Percentiles rank a stretch among this genome's conserved stretches.
Evolutionary conservation across 1,139 yeast species (phyloP).

Genomic region (Lodderomyces elongisporus): DNA sequence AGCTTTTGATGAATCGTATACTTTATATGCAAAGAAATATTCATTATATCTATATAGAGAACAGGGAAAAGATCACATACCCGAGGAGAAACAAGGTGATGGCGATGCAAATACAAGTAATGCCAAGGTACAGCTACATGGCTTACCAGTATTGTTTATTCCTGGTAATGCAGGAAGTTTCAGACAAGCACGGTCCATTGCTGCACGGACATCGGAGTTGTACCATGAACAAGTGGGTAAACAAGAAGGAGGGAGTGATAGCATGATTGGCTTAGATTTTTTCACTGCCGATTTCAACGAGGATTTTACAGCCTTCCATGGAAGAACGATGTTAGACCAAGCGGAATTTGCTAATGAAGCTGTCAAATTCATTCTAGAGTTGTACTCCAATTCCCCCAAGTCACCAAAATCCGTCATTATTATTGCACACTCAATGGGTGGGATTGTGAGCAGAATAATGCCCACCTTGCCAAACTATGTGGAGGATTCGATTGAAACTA

Average conservation of each 20-base stretch:
- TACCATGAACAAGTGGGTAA: slow-evolving; percentile 31
- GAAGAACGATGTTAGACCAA: slow-evolving; percentile 87
- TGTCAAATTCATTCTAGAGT: slow-evolving; percentile 60
- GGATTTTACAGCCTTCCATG: slow-evolving; percentile 95
- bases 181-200: slow-evolving; percentile 87
- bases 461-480: slow-evolving; percentile 72
- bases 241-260: slow-evolving; percentile 4
- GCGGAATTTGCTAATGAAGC: slow-evolving; percentile 94
- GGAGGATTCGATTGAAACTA: slow-evolving; percentile 71
- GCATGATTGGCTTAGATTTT: slow-evolving; percentile 52
- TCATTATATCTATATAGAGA: slow-evolving; percentile 77
- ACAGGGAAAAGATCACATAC: slow-evolving; percentile 59
- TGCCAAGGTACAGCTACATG: slow-evolving; percentile 37
- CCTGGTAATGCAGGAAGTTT: slow-evolving; percentile 98
- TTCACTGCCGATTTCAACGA: slow-evolving; percentile 89
- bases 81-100: slow-evolving; percentile 18
- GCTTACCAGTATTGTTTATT: slow-evolving; percentile 84
- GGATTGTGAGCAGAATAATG: slow-evolving; percentile 82
- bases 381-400: slow-evolving; percentile 41
- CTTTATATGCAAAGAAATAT: slow-evolving; percentile 73
- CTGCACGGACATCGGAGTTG: slow-evolving; percentile 62
- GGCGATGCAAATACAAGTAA: too few relatives aligned
- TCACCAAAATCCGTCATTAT: slow-evolving; percentile 69
- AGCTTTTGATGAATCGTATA: slow-evolving; percentile 67
- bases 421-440: slow-evolving; percentile 96